Base-by-base conservation (phyloP, 1,284 basidiomycete genomes). In the Cryptococcus sp. region DNA sequence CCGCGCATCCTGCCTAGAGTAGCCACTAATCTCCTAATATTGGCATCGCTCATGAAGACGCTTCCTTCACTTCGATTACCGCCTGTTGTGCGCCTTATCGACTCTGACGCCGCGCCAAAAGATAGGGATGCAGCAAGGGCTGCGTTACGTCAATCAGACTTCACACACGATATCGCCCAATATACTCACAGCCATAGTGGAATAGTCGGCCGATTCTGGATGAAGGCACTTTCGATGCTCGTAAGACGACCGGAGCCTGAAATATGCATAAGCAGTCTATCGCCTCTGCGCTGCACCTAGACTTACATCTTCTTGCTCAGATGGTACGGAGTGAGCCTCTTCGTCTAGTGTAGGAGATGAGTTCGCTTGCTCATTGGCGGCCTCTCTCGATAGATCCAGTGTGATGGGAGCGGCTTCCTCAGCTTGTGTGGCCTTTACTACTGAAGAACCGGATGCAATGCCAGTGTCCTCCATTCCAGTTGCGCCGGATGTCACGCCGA, bases 1-100 rank as follows among this genome's bases (percentile, higher is more conserved):
- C 95, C 95, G 19, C 95, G 83, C 95, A 99, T 98, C 68, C 88
- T 86, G 0, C 91, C 89, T 16, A 99, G 82, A 71, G 96, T 97
- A 10, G 88, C 87, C 0, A 99, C 95, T 0, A 99, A 82, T 2
- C 95, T 85, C 52, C 88, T 86, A 54, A 98, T 84, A 72, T 99
- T 96, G 1, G 88, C 86, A 73, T 94, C 91, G 2, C 88, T 90
- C 85, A 95, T 85, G 77, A 96, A 87, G 5, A 92, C 75, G 39
- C 72, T 77, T 0, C 76, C 75, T n/a, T 47, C 20, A 3, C 65
- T 66, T 15, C 60, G 60, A 16, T 52, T 55, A 0, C 72, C 68
- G 13, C 71, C 72, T 0, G 79, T 72, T 0, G 79, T 69, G 0
- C 81, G 73, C 1, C 78, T 65, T 6, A 82, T 57, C 1, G 79